These are phyloP conservation scores for Colletotrichum sp. DNA, from an alignment of 2,329 filamentous ascomycete species.

Conservation along the genomic window DNA sequence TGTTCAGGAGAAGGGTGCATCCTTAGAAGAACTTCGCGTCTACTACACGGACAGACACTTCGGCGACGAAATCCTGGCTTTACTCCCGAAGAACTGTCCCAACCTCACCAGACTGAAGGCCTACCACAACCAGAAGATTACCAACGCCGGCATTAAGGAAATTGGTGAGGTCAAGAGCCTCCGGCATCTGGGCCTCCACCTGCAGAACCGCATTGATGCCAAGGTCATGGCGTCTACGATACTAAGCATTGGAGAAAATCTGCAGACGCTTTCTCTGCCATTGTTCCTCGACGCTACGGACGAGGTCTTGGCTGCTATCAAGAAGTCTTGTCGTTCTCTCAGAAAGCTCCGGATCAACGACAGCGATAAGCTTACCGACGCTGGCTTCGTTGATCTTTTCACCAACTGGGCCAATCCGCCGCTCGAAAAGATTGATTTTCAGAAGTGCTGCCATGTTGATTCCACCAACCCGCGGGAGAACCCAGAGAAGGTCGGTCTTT, in stretches of 20 bases:
- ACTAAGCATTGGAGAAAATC: slow-evolving; percentile 62
- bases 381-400: slow-evolving; percentile 76
- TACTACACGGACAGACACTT: slow-evolving; percentile 87
- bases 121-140: slow-evolving; percentile 78
- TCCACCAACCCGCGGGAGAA: slow-evolving; percentile 71
- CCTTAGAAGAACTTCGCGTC: slow-evolving; percentile 74
- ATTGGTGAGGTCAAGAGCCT: slow-evolving; percentile 69
- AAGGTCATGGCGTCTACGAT: slow-evolving; percentile 68
- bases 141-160: slow-evolving; percentile 66
- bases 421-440: slow-evolving; percentile 74
- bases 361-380: slow-evolving; percentile 78
- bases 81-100: slow-evolving; percentile 69
- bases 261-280: slow-evolving; percentile 81
- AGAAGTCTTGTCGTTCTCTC: slow-evolving; percentile 70
- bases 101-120: slow-evolving; percentile 79
- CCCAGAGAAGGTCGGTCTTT: slow-evolving; percentile 72
- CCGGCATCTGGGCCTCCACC: slow-evolving; percentile 76
- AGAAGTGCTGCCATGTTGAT: slow-evolving; percentile 79
- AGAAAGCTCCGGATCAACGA: slow-evolving; percentile 82
- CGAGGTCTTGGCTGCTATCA: slow-evolving; percentile 72
- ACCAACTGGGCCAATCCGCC: slow-evolving; percentile 76
- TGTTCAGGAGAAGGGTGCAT: slow-evolving; percentile 67
- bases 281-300: slow-evolving; percentile 72
- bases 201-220: slow-evolving; percentile 61
- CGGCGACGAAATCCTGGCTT: slow-evolving; percentile 69